Percentiles rank a stretch among this genome's conserved stretches.
phyloP scores from a whole-genome alignment of 179 eudicot genomes.

The Drosera spatulata region DNA sequence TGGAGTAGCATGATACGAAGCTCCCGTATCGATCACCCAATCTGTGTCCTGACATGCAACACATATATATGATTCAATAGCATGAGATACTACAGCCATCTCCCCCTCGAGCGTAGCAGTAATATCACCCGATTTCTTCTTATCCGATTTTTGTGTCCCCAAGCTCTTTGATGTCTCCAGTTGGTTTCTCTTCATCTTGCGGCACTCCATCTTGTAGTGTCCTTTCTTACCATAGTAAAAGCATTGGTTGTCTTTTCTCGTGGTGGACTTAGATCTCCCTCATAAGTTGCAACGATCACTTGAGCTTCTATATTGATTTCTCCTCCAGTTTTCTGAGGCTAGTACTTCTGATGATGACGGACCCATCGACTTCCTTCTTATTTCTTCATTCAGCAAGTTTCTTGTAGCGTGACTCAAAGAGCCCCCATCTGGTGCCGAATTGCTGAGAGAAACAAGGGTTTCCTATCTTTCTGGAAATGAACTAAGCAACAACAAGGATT shows the following conservation, averaged over 20 bases:
- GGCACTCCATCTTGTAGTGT: background rate
- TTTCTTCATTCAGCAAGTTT: background rate
- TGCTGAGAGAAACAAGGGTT: background rate
- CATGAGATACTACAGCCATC: no score
- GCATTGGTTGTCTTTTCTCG: no score
- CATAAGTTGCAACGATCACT: background rate
- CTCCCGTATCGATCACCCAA: background rate
- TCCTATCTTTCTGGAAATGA: background rate
- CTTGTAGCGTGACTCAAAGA: background rate
- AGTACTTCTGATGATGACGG: background rate
- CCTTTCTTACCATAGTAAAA: no score
- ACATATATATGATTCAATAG: background rate
- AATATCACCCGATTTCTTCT: no score
- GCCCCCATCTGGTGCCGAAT: background rate
- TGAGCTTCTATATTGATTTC: background rate
- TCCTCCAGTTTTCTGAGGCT: background rate
- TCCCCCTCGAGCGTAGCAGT: no score
- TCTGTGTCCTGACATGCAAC: background rate
- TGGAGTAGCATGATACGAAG: background rate
- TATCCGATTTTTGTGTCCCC: no score
- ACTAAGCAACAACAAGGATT: background rate
- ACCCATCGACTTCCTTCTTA: background rate
- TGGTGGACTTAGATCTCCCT: no score
- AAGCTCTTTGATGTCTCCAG: no score
- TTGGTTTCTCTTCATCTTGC: background rate